phyloP scores from a whole-genome alignment of 148 eudicot genomes.

The Chenopodium album region DNA sequence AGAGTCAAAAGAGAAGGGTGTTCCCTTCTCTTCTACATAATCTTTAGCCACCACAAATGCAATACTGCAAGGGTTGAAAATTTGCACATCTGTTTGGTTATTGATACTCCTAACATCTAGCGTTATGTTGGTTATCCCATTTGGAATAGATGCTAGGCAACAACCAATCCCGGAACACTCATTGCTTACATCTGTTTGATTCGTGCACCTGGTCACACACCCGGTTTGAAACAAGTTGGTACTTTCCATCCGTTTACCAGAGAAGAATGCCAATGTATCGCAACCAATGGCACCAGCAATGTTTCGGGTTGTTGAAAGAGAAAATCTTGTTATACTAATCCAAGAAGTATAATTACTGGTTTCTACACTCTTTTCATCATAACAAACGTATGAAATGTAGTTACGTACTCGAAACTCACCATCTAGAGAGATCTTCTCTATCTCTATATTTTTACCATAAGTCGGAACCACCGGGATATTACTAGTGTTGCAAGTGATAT shows the following conservation, averaged over 20 bases:
- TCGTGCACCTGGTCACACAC: slow-evolving; percentile 17
- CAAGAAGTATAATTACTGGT: neutral
- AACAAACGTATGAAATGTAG: neutral
- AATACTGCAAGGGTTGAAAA: slow-evolving; percentile 14
- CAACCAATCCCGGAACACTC: slow-evolving; percentile 23
- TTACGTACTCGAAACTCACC: neutral
- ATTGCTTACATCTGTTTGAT: neutral
- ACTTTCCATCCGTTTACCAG: neutral
- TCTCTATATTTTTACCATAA: neutral
- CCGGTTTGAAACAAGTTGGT: neutral
- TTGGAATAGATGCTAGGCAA: slow-evolving; percentile 10
- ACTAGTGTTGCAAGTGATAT: neutral
- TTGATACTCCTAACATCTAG: neutral
- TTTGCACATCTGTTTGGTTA: neutral
- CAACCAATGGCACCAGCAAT: slow-evolving; percentile 16
- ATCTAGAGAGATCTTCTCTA: neutral
- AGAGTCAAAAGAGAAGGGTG: neutral
- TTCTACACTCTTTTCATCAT: neutral
- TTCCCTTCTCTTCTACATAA: neutral
- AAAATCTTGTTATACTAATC: neutral
- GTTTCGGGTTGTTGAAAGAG: slow-evolving; percentile 1
- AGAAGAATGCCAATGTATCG: slow-evolving; percentile 3
- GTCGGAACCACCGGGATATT: neutral
- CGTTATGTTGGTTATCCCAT: neutral
- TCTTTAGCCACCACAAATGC: slow-evolving; percentile 23